Conservation (phyloP, 2,329 filamentous ascomycete genomes). For the Calonectria pseudoturangicola region DNA sequence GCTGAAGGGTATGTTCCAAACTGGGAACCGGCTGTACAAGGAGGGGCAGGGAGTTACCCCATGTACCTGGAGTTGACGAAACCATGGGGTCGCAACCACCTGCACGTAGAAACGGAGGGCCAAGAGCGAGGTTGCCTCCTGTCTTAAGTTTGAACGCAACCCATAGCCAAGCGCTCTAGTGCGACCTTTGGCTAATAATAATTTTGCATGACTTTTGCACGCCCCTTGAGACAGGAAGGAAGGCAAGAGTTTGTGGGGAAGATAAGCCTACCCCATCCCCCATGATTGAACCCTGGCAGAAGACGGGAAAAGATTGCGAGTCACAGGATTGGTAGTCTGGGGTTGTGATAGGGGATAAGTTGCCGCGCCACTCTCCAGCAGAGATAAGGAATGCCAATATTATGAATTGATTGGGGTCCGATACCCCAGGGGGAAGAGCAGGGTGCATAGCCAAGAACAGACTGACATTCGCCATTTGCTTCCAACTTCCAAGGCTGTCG, state of each 20-base stretch:
- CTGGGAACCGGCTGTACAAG: conserved; percentile 26
- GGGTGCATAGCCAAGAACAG: conserved; percentile 28
- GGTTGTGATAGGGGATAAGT: conserved; percentile 49
- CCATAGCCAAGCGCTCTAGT: conserved; percentile 32
- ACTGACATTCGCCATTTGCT: conserved; percentile 21
- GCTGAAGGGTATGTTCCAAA: conserved; percentile 33
- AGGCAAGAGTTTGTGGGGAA: conserved; percentile 53
- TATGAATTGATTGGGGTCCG: conserved; percentile 32
- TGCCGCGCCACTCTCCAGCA: conserved; percentile 29
- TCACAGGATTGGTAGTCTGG: conserved; percentile 50
- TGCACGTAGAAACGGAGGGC: conserved; percentile 9
- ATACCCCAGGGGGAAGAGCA: conserved; percentile 32
- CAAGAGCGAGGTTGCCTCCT: conserved; percentile 22
- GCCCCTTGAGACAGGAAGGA: conserved; percentile 34
- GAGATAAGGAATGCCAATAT: conserved; percentile 49
- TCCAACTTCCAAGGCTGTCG: conserved; percentile 38
- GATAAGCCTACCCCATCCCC: conserved; percentile 51
- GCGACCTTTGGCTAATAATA: conserved; percentile 26
- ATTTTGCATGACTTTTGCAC: conserved; percentile 24
- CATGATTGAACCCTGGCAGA: conserved; percentile 43
- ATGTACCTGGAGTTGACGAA: conserved; percentile 40
- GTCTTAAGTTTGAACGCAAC: conserved; percentile 23
- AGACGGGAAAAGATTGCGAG: conserved; percentile 49
- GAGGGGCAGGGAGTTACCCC: conserved; percentile 21
- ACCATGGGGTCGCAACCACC: conserved; percentile 7